Evolutionary conservation across 192 early-diverging fungal species (phyloP).

Genomic region (Backusella liffmaniae): DNA sequence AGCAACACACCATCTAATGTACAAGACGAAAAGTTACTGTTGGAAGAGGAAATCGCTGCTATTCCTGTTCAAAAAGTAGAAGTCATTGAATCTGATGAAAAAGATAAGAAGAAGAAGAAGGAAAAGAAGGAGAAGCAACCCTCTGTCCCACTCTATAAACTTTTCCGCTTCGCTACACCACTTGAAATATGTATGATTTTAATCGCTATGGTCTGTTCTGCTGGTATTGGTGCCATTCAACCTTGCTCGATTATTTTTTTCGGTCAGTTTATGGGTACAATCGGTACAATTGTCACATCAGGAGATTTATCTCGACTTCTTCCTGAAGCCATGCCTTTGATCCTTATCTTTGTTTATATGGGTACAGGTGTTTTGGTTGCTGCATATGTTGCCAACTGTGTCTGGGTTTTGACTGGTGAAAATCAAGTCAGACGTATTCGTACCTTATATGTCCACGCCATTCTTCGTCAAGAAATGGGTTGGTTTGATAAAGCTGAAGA

Average conservation of each 20-base stretch:
- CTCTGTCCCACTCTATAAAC: constrained; percentile 51
- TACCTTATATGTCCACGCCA: constrained; percentile 64
- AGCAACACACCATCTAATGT: background rate
- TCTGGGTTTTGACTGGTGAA: constrained; percentile 54
- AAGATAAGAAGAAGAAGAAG: constrained; percentile 9
- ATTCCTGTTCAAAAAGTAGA: background rate
- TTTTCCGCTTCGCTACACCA: constrained; percentile 64
- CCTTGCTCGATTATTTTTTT: constrained; percentile 35
- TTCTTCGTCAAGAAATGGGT: constrained; percentile 80
- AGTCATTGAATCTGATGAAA: background rate
- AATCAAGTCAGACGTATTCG: constrained; percentile 71
- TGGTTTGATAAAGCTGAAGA: constrained; percentile 80
- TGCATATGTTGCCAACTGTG: constrained; percentile 61
- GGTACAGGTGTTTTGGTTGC: constrained; percentile 54
- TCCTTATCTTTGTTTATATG: constrained; percentile 55
- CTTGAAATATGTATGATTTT: constrained; percentile 16
- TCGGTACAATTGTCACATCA: background rate
- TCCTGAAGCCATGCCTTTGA: constrained; percentile 13
- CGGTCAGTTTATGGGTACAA: constrained; percentile 26
- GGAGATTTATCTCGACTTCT: constrained; percentile 11
- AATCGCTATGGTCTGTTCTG: constrained; percentile 20
- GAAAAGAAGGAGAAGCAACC: constrained; percentile 45
- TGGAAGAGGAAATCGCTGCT: background rate
- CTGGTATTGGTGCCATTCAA: constrained; percentile 31
- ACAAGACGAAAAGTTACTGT: background rate